Evolutionary conservation across 2,329 filamentous ascomycete species (phyloP), one percentile per base, ranked within the genome.

Genomic region (Teratosphaeriaceae sp.): DNA sequence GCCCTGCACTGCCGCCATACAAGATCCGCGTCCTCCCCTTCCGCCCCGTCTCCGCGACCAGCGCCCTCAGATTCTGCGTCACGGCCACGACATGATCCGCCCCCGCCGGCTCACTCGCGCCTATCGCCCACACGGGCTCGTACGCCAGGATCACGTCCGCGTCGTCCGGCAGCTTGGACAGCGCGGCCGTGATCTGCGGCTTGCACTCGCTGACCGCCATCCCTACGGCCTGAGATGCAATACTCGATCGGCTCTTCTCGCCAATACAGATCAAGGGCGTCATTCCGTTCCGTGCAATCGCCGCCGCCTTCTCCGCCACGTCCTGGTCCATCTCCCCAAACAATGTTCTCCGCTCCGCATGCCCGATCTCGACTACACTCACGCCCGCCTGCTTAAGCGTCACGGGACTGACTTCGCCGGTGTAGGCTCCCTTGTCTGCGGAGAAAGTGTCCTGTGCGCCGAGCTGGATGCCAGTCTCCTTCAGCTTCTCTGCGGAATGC

Each of bases 51-150:
- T 29, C 31, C 45, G 65, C 64, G 5, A 79, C 66, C 41, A 75
- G 68, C 20, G 77, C 72, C 42, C 82, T 73, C 38, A 89, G 72
- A 15, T 77, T 78, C 54, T 74, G 73, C 13, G 84, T 80, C 2
- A 92, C 85, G 27, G 71, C 75, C 3, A 82, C 74, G 0, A 94
- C 84, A 59, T 94, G 82, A 48, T 82, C 80, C 15, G 81, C 76
- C 6, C 74, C 74, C 0, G 87, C 87, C 2, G 87, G 86, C 56
- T 82, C 70, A 1, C 75, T 69, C 8, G 85, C 81, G 0, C 87
- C 87, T 63, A 92, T 94, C 1, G 87, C 87, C 87, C 87, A 94
- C 1, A 92, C 85, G 6, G 87, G 87, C 68, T 94, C 87, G 59
- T 94, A 94, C 1, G 87, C 87, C 44, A 94, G 73, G 5, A 90